A percentile compares a stretch with the other conserved stretches of the same genome.
Evolutionary conservation across 1,284 basidiomycete genomes (phyloP).

Genomic region (Stygiomarasmius scandens): DNA sequence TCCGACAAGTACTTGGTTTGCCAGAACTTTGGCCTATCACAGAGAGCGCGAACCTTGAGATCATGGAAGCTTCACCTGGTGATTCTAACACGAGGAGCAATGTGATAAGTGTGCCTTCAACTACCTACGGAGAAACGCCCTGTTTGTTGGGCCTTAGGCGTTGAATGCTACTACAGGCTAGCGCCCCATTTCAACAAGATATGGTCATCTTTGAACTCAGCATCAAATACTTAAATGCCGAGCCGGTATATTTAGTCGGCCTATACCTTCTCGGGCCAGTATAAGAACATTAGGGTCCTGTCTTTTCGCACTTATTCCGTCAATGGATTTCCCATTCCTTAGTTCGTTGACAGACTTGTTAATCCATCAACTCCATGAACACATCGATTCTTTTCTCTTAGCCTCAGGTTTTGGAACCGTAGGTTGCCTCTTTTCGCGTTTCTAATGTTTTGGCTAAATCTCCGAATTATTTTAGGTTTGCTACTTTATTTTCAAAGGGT

Average conservation of each 20-base stretch:
- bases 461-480: background rate
- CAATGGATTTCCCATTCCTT: background rate
- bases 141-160: background rate
- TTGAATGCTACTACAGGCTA: background rate
- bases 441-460: background rate
- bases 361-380: background rate
- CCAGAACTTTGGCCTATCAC: background rate
- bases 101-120: background rate
- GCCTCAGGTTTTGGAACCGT: background rate
- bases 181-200: background rate
- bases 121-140: background rate
- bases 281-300: background rate
- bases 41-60: background rate
- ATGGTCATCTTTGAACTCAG: background rate
- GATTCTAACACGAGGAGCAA: background rate
- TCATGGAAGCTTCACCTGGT: background rate
- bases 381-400: background rate
- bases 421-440: background rate
- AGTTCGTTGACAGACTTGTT: background rate
- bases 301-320: background rate
- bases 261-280: background rate
- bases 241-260: background rate
- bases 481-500: constrained; percentile 2
- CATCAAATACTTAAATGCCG: background rate
- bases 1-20: background rate